Evolutionary conservation across 73 alveolate genomes (phyloP).

Genomic region (Breviolum minutum): DNA sequence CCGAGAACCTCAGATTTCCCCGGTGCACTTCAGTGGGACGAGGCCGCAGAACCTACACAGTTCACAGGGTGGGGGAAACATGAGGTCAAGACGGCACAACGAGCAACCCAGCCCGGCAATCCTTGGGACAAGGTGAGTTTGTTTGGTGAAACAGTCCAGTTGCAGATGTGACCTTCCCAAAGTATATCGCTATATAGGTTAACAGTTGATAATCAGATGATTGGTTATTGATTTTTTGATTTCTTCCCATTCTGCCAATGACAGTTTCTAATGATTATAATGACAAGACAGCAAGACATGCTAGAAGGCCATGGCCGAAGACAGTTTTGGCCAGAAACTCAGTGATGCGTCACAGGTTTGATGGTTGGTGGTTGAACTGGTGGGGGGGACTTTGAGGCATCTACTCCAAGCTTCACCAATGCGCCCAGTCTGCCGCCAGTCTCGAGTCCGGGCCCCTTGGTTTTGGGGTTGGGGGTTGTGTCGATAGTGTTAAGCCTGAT

Average conservation of each 20-base stretch:
- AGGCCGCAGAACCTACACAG: no score
- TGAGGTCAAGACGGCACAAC: constrained; percentile 76
- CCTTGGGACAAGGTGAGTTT: constrained; percentile 58
- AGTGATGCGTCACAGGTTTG: background rate
- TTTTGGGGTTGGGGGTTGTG: no score
- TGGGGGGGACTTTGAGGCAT: constrained; percentile 8
- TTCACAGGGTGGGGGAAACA: background rate
- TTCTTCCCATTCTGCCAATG: no score
- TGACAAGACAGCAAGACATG: no score
- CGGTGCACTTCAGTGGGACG: background rate
- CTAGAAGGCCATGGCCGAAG: constrained; percentile 56
- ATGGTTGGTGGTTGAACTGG: background rate
- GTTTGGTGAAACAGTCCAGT: background rate
- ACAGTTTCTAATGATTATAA: no score
- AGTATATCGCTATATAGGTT: background rate
- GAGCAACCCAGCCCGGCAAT: constrained; percentile 87
- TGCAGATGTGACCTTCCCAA: background rate
- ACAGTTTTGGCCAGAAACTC: constrained; percentile 20
- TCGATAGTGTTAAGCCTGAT: no score
- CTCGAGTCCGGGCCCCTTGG: background rate
- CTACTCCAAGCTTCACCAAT: constrained; percentile 40
- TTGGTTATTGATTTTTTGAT: no score
- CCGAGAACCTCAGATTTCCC: background rate
- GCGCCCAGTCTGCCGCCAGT: constrained; percentile 54
- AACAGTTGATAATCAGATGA: no score